Conservation (phyloP, 371 early-diverging fungal species). For the Syncephalis plumigaleata region DNA sequence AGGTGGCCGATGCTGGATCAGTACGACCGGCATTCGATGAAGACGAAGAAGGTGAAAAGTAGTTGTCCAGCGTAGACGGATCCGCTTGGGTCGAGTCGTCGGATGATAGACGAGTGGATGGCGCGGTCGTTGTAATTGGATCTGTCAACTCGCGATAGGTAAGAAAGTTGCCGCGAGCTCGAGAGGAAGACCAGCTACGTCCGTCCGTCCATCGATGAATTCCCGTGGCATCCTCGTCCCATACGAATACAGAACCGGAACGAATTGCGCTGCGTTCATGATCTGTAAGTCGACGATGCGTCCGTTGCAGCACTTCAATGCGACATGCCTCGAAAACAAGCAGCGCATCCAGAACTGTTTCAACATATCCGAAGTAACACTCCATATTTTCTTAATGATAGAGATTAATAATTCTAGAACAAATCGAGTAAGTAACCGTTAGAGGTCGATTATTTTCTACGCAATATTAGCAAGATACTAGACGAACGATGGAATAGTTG, state of each 20-base stretch:
- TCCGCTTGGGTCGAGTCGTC: too few relatives aligned
- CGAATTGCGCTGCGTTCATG: conserved; percentile 55
- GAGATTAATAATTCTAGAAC: too few relatives aligned
- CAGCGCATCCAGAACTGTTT: conserved; percentile 54
- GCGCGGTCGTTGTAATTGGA: too few relatives aligned
- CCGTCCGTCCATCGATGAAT: conserved; percentile 90
- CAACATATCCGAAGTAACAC: conserved; percentile 49
- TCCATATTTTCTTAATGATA: too few relatives aligned
- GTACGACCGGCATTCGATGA: not conserved
- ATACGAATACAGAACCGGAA: conserved; percentile 77
- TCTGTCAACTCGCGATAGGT: conserved; percentile 62
- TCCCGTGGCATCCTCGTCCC: conserved; percentile 75
- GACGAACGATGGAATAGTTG: too few relatives aligned
- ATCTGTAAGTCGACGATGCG: conserved; percentile 55
- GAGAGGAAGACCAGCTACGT: conserved; percentile 69
- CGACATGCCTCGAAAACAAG: conserved; percentile 64
- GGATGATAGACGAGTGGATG: too few relatives aligned
- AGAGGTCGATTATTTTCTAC: too few relatives aligned
- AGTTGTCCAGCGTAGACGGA: conserved; percentile 7
- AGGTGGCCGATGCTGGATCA: not conserved
- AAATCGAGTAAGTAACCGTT: too few relatives aligned
- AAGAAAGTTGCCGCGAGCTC: conserved; percentile 65
- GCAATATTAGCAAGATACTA: too few relatives aligned
- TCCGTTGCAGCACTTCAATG: conserved; percentile 33
- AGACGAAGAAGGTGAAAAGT: not conserved